A percentile compares a stretch with the other conserved stretches of the same genome.
phyloP scores from a whole-genome alignment of 2,329 filamentous ascomycete genomes.

The Dactylonectria estremocensis region DNA sequence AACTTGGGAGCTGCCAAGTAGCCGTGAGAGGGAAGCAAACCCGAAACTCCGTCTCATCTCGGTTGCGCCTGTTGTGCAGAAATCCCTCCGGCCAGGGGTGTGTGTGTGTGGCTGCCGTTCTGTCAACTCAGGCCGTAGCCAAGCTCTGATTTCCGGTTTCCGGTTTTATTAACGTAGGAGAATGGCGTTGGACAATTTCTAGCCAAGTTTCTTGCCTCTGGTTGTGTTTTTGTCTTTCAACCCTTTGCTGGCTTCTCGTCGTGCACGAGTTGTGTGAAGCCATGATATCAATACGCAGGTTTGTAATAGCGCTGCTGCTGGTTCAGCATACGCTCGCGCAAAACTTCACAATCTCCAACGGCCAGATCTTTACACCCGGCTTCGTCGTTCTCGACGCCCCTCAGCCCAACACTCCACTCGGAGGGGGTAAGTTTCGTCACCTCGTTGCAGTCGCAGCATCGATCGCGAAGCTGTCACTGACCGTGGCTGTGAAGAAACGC shows the following conservation, averaged over 20 bases:
- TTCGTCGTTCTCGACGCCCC: constrained; percentile 77
- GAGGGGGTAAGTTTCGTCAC: constrained; percentile 66
- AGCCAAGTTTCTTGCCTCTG: constrained; percentile 16
- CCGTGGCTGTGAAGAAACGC: constrained; percentile 57
- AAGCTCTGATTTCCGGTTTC: constrained; percentile 36
- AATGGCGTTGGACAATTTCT: constrained; percentile 23
- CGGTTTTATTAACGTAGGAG: constrained; percentile 26
- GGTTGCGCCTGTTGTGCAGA: constrained; percentile 30
- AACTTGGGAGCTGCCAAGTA: neutral
- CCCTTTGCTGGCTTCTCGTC: neutral
- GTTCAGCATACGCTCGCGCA: constrained; percentile 48
- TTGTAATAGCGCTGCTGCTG: constrained; percentile 43
- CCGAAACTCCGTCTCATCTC: constrained; percentile 40
- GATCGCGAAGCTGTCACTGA: constrained; percentile 3
- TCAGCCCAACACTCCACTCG: constrained; percentile 75
- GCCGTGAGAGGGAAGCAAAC: neutral
- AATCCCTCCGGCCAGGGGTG: constrained; percentile 30
- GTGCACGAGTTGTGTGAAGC: neutral
- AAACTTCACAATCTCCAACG: constrained; percentile 72
- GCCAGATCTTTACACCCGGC: constrained; percentile 79
- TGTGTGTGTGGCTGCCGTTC: constrained; percentile 4
- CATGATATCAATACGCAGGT: constrained; percentile 31
- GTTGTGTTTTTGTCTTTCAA: constrained; percentile 14
- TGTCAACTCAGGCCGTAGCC: constrained; percentile 5
- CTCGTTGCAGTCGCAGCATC: neutral